phyloP scores from a whole-genome alignment of 768 basidiomycete species.

The Harrya chromipes region DNA sequence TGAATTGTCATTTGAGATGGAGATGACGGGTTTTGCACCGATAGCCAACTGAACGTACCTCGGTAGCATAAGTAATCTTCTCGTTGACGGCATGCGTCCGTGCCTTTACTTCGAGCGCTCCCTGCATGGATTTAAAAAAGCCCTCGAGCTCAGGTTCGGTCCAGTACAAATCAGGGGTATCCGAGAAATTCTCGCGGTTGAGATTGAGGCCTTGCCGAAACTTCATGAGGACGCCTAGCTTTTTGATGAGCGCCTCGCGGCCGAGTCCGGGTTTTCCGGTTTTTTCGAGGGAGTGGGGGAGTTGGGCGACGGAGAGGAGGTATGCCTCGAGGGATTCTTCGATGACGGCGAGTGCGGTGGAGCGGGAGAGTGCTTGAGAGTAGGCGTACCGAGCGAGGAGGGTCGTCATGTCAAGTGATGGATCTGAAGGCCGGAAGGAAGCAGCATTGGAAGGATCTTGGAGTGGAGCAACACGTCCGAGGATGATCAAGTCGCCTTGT shows the following conservation, averaged over 20 bases:
- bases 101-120: conserved; percentile 82
- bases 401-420: conserved; percentile 63
- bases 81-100: conserved; percentile 83
- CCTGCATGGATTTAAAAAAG: conserved; percentile 81
- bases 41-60: conserved; percentile 36
- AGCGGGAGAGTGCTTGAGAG: conserved; percentile 88
- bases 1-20: conserved; percentile 24
- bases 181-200: conserved; percentile 84
- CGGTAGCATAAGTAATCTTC: conserved; percentile 88
- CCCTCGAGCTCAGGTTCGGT: conserved; percentile 87
- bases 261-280: conserved; percentile 84
- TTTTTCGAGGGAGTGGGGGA: conserved; percentile 72
- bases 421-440: conserved; percentile 46
- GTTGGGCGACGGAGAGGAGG: conserved; percentile 73
- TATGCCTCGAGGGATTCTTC: conserved; percentile 83
- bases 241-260: conserved; percentile 82
- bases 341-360: conserved; percentile 83
- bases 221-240: conserved; percentile 87
- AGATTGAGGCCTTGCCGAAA: conserved; percentile 92
- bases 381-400: conserved; percentile 86
- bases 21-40: not conserved
- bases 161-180: conserved; percentile 94
- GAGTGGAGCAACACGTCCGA: conserved; percentile 67
- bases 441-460: conserved; percentile 46
- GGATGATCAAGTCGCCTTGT: conserved; percentile 89